These are phyloP conservation scores for Babesia ovata DNA, from an alignment of 169 alveolate species.

Conservation along the genomic window DNA sequence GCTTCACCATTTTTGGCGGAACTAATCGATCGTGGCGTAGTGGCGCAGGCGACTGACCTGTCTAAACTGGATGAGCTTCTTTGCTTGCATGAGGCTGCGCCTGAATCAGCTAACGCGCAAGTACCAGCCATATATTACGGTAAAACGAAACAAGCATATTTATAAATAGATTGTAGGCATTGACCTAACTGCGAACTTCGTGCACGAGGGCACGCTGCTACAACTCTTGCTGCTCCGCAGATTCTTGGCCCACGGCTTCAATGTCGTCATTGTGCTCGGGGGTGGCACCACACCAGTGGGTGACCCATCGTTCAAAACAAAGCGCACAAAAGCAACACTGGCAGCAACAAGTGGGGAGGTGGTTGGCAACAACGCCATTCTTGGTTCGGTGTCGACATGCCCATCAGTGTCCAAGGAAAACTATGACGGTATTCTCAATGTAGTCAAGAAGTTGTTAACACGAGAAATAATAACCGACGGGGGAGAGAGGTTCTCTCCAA, in stretches of 20 bases:
- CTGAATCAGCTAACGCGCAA: background rate
- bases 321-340: conserved; percentile 36
- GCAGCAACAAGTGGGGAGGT: conserved; percentile 22
- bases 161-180: conserved; percentile 65
- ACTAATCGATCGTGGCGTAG: conserved; percentile 37
- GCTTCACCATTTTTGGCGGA: conserved; percentile 32
- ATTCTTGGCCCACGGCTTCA: conserved; percentile 60
- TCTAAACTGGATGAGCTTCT: conserved; percentile 41
- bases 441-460: conserved; percentile 49
- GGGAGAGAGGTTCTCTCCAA: conserved; percentile 5
- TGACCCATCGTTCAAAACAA: conserved; percentile 79
- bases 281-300: conserved; percentile 81
- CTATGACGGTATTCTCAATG: conserved; percentile 8
- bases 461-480: conserved; percentile 22
- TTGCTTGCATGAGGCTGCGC: conserved; percentile 2
- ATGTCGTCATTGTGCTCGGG: conserved; percentile 77
- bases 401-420: conserved; percentile 26
- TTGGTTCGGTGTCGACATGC: conserved; percentile 12
- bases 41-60: conserved; percentile 55
- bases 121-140: conserved; percentile 63
- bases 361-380: conserved; percentile 17
- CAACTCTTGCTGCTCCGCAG: conserved; percentile 75
- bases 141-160: background rate
- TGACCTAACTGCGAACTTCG: conserved; percentile 73
- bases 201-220: conserved; percentile 79